Conservation (phyloP, 495 filamentous ascomycete genomes). For the Lichina pygmaea region DNA sequence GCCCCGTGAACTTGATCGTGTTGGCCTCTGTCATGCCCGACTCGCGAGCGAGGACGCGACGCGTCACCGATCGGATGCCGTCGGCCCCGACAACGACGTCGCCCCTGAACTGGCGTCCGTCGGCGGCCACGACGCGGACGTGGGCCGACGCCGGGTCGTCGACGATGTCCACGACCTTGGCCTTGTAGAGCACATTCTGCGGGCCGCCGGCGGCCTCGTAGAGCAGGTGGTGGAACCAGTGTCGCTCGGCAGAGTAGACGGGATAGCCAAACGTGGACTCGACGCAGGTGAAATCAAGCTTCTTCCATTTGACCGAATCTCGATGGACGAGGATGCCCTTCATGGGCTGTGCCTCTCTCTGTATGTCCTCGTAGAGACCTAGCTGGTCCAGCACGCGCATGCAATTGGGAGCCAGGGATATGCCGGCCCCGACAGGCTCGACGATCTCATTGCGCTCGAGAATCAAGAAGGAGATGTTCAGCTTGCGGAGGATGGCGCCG, state of each 20-base stretch:
- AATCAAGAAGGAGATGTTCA: too few species aligned
- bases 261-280: slow-evolving; percentile 4
- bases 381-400: slow-evolving; percentile 4
- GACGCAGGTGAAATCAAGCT: slow-evolving; percentile 3
- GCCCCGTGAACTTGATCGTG: slow-evolving; percentile 5
- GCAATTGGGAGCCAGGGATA: slow-evolving; percentile 4
- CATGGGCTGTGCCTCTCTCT: too few species aligned
- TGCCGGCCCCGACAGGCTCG: slow-evolving; percentile 3
- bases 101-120: slow-evolving; percentile 1
- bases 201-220: slow-evolving; percentile 4
- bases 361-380: too few species aligned
- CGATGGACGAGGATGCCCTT: too few species aligned
- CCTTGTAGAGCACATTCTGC: slow-evolving; percentile 1
- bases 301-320: background rate
- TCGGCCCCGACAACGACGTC: background rate
- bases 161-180: slow-evolving; percentile 3
- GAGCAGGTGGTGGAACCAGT: slow-evolving; percentile 4
- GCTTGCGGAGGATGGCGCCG: too few species aligned
- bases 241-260: slow-evolving; percentile 5
- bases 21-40: slow-evolving; percentile 3
- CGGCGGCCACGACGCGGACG: slow-evolving; percentile 2
- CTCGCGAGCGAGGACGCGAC: slow-evolving; percentile 4
- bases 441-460: slow-evolving; percentile 3
- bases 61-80: slow-evolving; percentile 5
- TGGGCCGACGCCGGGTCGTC: slow-evolving; percentile 1